Percentiles rank a stretch among this genome's conserved stretches.
These are phyloP conservation scores for Penicillium parvum DNA, from an alignment of 495 filamentous ascomycete genomes.

Conservation along the genomic window DNA sequence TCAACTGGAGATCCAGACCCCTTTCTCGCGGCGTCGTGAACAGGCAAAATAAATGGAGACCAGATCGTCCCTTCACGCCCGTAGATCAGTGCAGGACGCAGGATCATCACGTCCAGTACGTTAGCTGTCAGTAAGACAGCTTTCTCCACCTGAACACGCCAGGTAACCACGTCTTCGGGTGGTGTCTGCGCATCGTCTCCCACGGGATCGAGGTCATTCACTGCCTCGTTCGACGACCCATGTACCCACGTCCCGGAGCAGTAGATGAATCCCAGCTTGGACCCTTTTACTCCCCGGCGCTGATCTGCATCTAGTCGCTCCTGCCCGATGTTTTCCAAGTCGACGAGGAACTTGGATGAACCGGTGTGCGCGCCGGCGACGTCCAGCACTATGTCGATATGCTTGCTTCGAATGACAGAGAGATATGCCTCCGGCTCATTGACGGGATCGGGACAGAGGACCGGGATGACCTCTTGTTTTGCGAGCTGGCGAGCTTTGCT, in stretches of 20 bases:
- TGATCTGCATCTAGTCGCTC: not conserved
- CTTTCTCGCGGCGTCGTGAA: conserved; percentile 1
- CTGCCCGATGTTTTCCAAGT: not conserved
- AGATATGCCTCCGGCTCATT: not conserved
- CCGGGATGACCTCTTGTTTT: conserved; percentile 4
- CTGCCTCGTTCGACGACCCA: not conserved
- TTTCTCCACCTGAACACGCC: conserved; percentile 5
- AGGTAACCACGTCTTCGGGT: conserved; percentile 4
- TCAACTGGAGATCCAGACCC: not conserved
- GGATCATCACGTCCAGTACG: conserved; percentile 5
- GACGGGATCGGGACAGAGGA: conserved; percentile 2
- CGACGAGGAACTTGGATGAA: not conserved
- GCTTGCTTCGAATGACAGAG: conserved; percentile 1
- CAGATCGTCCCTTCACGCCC: conserved; percentile 6
- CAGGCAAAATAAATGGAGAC: conserved; percentile 1
- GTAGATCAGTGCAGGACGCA: conserved; percentile 6
- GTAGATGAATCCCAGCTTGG: conserved; percentile 8
- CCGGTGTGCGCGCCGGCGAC: conserved; percentile 1
- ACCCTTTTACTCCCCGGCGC: not conserved
- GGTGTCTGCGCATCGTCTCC: not conserved
- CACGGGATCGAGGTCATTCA: conserved; percentile 8
- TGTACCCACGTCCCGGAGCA: conserved; percentile 12
- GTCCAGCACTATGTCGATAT: conserved; percentile 6
- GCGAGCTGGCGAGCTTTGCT: conserved; percentile 4
- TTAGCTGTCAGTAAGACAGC: not conserved